Base-by-base conservation (phyloP, 139 green algal species). In the Chlamydomonas applanata region DNA sequence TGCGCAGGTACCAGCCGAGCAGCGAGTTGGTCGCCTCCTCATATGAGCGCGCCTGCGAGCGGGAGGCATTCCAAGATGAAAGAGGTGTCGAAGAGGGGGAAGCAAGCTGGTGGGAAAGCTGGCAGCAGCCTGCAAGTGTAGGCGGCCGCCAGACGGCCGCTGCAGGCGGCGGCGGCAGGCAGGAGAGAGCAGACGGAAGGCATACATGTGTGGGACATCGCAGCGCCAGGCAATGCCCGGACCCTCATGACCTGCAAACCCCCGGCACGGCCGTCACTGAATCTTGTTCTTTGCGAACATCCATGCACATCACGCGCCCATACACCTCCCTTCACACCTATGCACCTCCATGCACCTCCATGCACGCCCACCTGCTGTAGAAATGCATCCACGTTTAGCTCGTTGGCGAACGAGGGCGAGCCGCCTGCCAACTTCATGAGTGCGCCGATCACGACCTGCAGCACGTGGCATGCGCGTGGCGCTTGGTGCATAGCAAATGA, bases 361-460 rank as follows among this genome's bases (percentile, higher is more conserved):
- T 33, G n/a, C 9, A 54, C 30, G 9, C 70, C 7, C 17, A 85
- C 88, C 80, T 97, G 94, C 68, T 90, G 45, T 60, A 98, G 71
- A 76, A 98, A 99, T 2, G 95, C 93, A 40, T 99, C 95, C 25
- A 98, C 89, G 72, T 93, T 97, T 1, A 99, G 89, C 79, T 98
- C 90, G 17, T 85, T 69, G 4, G 91, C 87, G 19, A 98, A 86
- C 4, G 79, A 87, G 24, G 90, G 86, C 1, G 84, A 92, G 4
- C 93, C 95, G 0, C 95, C 95, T 14, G 94, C 94, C 59, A 98
- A 89, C 84, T 98, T 98, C 95, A 99, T 98, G 1, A 98, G 89
- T 19, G 90, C 83, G 5, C 79, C 90, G 2, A 97, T 79, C 3
- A 97, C 90, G 35, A 97, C 86, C 59, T 73, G 67, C 17, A 20